Evolutionary conservation across 257 asterid genomes (phyloP), one percentile per base, ranked within the genome.

Genomic region (Anisodus acutangulus): DNA sequence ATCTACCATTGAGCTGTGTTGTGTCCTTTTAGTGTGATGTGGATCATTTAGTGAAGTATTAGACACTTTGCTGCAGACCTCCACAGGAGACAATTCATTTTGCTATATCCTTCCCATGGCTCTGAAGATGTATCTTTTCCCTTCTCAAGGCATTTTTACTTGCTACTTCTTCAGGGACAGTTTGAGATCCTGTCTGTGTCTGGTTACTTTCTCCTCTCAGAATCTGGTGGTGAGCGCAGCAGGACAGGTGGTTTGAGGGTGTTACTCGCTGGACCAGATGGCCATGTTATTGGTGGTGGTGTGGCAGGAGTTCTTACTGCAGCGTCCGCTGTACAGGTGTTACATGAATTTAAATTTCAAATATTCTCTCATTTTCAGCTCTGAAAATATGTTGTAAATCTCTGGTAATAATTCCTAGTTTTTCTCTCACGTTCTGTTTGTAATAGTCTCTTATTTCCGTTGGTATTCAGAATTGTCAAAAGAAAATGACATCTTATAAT

Each of bases 141-240:
- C 12, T 53, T 76, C 81, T 51, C 2, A 74, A 74, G 43, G 41
- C 6, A 0, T 49, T 26, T 26, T 51, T 76, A 16, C 43, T 76
- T 76, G 47, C 64, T 76, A 53, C 67, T 82, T 84, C 9, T 58
- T 37, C 86, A 84, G 86, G 86, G 86, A 51, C 86, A 81, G 60
- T 84, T 84, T 53, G 86, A 84, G 76, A 84, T 84, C 83, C 83
- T 84, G 37, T 78, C 86, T 59, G 83, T 84, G 13, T 84, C 86
- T 78, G 86, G 86, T 26, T 64, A 59, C 76, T 84, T 84, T 76
- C 45, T 76, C 17, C 82, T 39, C 64, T 74, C 86, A 11, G 86
- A 84, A 78, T 26, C 47, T 60, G 83, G 83, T 49, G 86, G 83
- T 5, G 67, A 84, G 57, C 83, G 59, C 79, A 43, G 47, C 85